A percentile compares a stretch with the other conserved stretches of the same genome.
Evolutionary conservation across 1,284 basidiomycete species (phyloP).

Genomic region (Leccinum solheimii): DNA sequence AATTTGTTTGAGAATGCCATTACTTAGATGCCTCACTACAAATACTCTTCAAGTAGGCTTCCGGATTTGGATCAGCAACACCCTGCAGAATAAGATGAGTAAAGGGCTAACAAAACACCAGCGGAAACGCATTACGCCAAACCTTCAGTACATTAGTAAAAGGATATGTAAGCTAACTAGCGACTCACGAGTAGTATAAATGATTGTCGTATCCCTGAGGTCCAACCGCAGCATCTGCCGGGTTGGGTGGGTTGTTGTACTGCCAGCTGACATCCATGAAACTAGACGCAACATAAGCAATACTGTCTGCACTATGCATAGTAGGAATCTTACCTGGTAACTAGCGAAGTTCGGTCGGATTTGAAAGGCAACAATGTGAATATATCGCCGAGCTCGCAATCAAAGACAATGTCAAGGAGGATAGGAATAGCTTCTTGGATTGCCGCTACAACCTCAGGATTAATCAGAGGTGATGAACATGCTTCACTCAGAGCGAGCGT

Average conservation of each 20-base stretch:
- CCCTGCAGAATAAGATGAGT: constrained; percentile 44
- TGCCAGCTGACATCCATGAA: constrained; percentile 83
- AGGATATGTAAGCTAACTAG: background rate
- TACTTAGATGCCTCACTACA: constrained; percentile 54
- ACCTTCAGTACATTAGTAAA: constrained; percentile 39
- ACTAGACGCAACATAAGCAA: constrained; percentile 38
- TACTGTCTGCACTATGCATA: background rate
- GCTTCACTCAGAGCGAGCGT: constrained; percentile 42
- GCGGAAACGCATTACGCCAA: constrained; percentile 55
- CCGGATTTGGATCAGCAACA: constrained; percentile 61
- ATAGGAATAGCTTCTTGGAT: constrained; percentile 52
- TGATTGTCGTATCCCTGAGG: constrained; percentile 78
- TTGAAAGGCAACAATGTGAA: constrained; percentile 24
- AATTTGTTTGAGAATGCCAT: background rate
- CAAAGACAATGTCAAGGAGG: constrained; percentile 42
- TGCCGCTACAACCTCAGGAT: constrained; percentile 44
- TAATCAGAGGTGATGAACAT: constrained; percentile 39
- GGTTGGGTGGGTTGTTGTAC: constrained; percentile 63
- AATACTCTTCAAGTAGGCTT: constrained; percentile 64
- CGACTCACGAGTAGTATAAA: constrained; percentile 66
- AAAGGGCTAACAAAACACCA: constrained; percentile 6
- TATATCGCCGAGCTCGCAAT: constrained; percentile 36
- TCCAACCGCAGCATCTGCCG: constrained; percentile 63
- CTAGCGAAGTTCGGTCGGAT: constrained; percentile 37
- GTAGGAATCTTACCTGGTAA: constrained; percentile 40